phyloP scores from a whole-genome alignment of 176 grass and related monocot genomes.

The Musa schizocarpa region DNA sequence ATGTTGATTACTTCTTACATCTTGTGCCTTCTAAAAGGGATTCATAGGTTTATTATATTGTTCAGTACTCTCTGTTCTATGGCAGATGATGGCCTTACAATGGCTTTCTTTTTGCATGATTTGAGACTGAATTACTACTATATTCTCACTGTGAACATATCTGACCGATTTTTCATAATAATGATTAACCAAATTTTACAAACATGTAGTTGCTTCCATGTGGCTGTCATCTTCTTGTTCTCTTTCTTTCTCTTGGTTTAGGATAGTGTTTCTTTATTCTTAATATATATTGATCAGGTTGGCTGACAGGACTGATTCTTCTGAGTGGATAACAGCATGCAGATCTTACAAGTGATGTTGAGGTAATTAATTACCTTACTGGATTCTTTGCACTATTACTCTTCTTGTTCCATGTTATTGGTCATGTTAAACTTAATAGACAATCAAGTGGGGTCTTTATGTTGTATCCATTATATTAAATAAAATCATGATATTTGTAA shows the following conservation, averaged over 20 bases:
- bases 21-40: no score
- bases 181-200: background rate
- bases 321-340: conserved; percentile 69
- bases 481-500: no score
- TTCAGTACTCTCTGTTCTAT: no score
- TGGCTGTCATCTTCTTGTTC: background rate
- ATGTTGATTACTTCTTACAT: no score
- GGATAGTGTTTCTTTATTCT: conserved; percentile 26
- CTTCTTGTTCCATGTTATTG: conserved; percentile 15
- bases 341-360: conserved; percentile 51
- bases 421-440: background rate
- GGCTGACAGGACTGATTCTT: conserved; percentile 78
- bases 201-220: background rate
- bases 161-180: background rate
- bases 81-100: no score
- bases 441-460: background rate
- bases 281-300: conserved; percentile 66
- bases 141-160: background rate
- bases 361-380: conserved; percentile 29
- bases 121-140: background rate
- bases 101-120: no score
- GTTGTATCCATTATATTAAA: background rate
- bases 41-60: no score
- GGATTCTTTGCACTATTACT: background rate
- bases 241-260: background rate